These are phyloP conservation scores for Xerocomellus intermedius DNA, from an alignment of 768 basidiomycete genomes.

Conservation along the genomic window DNA sequence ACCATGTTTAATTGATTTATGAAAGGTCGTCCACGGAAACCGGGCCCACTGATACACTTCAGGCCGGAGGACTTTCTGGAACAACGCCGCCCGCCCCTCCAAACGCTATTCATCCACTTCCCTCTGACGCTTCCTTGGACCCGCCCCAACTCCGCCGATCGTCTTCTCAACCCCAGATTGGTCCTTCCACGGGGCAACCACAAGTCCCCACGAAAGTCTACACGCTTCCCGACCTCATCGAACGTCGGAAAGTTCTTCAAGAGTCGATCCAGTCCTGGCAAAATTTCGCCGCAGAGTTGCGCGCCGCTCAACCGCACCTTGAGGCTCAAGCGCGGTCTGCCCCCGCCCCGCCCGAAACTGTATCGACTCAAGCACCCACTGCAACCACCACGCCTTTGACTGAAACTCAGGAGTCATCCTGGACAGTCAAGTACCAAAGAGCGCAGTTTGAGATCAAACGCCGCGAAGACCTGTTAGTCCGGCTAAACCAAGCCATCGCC, in stretches of 20 bases:
- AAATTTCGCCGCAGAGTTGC: conserved; percentile 19
- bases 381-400: background rate
- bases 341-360: background rate
- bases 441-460: conserved; percentile 32
- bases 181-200: conserved; percentile 13
- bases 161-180: conserved; percentile 28
- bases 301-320: conserved; percentile 12
- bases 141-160: conserved; percentile 27
- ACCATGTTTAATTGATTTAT: conserved; percentile 4
- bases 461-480: conserved; percentile 27
- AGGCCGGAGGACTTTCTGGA: conserved; percentile 3
- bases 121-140: conserved; percentile 11
- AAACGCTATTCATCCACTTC: background rate
- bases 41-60: background rate
- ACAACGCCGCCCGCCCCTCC: background rate
- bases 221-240: conserved; percentile 27
- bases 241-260: conserved; percentile 24
- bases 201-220: conserved; percentile 22
- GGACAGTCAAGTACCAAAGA: conserved; percentile 20
- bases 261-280: conserved; percentile 28
- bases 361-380: background rate
- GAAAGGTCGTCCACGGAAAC: conserved; percentile 12
- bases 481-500: conserved; percentile 28
- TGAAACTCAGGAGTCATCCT: conserved; percentile 19
- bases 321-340: conserved; percentile 5